Base-by-base conservation (phyloP, 1,139 yeast genomes). In the Spencermartinsiella ligniputridi region DNA sequence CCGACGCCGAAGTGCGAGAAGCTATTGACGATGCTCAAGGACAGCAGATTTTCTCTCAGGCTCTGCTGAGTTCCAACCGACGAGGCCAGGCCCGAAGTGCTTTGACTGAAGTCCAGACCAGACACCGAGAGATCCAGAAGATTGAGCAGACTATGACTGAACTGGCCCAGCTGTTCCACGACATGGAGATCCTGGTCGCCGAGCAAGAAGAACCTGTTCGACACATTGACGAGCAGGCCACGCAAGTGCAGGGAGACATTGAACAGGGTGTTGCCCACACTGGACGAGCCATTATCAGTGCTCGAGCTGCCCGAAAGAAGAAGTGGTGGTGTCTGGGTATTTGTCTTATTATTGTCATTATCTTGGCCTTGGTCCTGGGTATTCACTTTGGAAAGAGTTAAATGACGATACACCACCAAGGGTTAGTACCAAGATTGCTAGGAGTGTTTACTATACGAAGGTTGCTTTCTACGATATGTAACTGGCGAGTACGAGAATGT, bases 51-150 rank as follows among this genome's bases (percentile, higher is more conserved):
- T 92, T 92, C 70, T 90, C 94, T 52, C 96, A 89, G 68, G 97
- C 97, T 13, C 75, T 92, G 55, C 73, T 88, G 75, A 88, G 84
- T 70, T 84, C 95, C 46, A 87, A 88, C 67, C 83, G 97, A 70
- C 82, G 95, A 61, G 98, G 98, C 56, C 96, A 92, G 69, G 97
- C 98, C 42, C 80, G 95, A 66, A 81, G 96, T 29, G 98, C 95
- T 2, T 76, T 92, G 58, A 86, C 88, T 59, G 98, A 94, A 69
- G 98, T 94, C 45, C 97, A 92, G 69, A 81, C 87, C 39, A 83
- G 99, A 72, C 98, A 94, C 72, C 83, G 87, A 62, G 98, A 92
- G 70, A 80, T 94, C 64, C 83, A 88, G 71, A 87, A 89, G 71
- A 84, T 94, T 68, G 97, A 90, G 69, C 83, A 86, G 69, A 85